phyloP scores from a whole-genome alignment of 768 basidiomycete genomes.

The Kwoniella newhampshirensis region DNA sequence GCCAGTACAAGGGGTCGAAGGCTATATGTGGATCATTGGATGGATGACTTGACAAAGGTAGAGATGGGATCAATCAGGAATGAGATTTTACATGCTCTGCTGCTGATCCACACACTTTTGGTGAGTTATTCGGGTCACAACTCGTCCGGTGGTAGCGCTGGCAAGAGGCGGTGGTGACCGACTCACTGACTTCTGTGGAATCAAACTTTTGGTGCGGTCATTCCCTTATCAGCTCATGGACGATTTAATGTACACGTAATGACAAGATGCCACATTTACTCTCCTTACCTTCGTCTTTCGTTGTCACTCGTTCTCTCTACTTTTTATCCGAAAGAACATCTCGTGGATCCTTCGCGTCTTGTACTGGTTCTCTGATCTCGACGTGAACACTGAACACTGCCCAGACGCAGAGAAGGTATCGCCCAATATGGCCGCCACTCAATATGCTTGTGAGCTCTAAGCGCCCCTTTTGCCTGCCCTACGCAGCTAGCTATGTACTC shows the following conservation, averaged over 20 bases:
- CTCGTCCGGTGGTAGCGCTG: too few relatives aligned
- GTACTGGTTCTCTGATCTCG: too few relatives aligned
- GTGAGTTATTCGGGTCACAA: too few relatives aligned
- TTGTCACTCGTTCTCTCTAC: not conserved
- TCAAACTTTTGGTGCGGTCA: too few relatives aligned
- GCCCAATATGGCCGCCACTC: slow-evolving; percentile 17
- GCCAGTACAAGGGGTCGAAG: not conserved
- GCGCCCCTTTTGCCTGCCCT: not conserved
- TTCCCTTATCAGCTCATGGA: not conserved
- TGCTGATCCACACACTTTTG: too few relatives aligned
- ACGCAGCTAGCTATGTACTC: not conserved
- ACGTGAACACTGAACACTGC: too few relatives aligned
- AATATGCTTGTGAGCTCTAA: slow-evolving; percentile 41
- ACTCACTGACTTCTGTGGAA: too few relatives aligned
- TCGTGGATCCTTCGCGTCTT: too few relatives aligned
- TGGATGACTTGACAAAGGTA: not conserved
- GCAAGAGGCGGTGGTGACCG: too few relatives aligned
- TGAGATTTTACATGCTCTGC: slow-evolving; percentile 5
- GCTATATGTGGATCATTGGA: slow-evolving; percentile 17
- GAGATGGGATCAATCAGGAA: slow-evolving; percentile 12
- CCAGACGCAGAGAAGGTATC: too few relatives aligned
- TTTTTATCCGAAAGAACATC: not conserved
- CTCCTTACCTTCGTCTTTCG: not conserved
- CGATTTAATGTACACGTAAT: not conserved
- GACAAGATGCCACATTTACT: not conserved